Conservation (phyloP, 768 basidiomycete species). For the Strobilomyces confusus region DNA sequence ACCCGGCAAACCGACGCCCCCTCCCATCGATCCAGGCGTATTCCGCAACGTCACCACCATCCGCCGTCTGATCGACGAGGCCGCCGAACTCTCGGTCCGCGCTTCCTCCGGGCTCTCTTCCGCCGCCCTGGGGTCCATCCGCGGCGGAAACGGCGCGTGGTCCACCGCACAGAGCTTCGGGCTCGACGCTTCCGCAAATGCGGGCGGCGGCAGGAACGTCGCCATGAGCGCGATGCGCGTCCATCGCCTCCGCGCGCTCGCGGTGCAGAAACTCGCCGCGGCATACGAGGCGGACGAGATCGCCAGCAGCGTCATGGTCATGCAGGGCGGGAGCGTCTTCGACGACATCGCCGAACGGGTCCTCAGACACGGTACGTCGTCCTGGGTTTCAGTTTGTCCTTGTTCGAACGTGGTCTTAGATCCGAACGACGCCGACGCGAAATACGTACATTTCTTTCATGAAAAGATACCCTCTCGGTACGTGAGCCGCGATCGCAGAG, state of each 20-base stretch:
- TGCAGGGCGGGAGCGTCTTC: constrained; percentile 91
- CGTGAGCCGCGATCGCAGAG: constrained; percentile 20
- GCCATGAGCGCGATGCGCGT: constrained; percentile 84
- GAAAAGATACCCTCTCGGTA: constrained; percentile 93
- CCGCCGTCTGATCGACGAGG: constrained; percentile 82
- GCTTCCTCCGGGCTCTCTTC: constrained; percentile 82
- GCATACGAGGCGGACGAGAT: constrained; percentile 89
- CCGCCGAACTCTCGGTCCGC: constrained; percentile 82
- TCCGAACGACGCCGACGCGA: constrained; percentile 71
- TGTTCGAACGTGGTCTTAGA: constrained; percentile 40
- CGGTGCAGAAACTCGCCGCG: constrained; percentile 81
- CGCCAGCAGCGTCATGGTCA: constrained; percentile 90
- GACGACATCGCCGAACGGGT: constrained; percentile 91
- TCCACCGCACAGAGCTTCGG: constrained; percentile 59
- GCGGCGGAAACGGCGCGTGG: constrained; percentile 52
- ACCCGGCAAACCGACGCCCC: constrained; percentile 69
- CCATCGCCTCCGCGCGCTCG: constrained; percentile 73
- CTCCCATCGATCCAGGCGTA: constrained; percentile 86
- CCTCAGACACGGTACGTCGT: constrained; percentile 55
- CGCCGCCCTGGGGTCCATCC: constrained; percentile 66
- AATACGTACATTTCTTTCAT: constrained; percentile 91
- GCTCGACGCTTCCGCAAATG: constrained; percentile 52
- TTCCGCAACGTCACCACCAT: constrained; percentile 74
- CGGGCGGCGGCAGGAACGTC: constrained; percentile 62
- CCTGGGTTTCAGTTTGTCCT: neutral